A percentile compares a stretch with the other conserved stretches of the same genome.
Evolutionary conservation across 768 basidiomycete species (phyloP).

Genomic region (Calocera cornea): DNA sequence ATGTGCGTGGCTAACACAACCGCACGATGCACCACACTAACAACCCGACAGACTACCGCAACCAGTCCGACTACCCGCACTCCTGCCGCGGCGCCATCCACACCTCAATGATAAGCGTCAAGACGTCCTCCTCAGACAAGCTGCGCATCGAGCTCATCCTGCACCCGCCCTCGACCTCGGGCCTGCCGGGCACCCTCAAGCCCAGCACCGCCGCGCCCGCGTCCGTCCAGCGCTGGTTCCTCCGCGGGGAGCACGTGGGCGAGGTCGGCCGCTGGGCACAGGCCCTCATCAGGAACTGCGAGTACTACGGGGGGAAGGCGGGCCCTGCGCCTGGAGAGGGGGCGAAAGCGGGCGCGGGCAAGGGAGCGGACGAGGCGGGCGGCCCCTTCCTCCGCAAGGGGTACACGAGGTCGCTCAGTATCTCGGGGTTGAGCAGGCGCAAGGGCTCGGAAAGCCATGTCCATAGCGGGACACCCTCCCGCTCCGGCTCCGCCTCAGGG

Average conservation of each 20-base stretch:
- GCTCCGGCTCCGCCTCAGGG: background rate
- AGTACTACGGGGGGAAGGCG: conserved; percentile 33
- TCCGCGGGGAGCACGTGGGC: conserved; percentile 75
- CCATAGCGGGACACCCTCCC: background rate
- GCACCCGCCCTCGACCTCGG: conserved; percentile 15
- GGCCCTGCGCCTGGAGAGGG: no score
- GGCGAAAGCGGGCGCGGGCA: no score
- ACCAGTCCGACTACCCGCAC: conserved; percentile 78
- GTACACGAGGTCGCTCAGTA: background rate
- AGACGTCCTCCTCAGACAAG: conserved; percentile 39
- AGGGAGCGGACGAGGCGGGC: background rate
- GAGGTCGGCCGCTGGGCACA: conserved; percentile 82
- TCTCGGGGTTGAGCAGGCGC: background rate
- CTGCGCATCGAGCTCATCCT: conserved; percentile 71
- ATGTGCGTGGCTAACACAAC: conserved; percentile 36
- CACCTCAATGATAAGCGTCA: conserved; percentile 57
- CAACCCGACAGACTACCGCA: conserved; percentile 49
- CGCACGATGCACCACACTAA: background rate
- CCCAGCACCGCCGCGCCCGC: conserved; percentile 28
- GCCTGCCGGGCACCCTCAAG: background rate
- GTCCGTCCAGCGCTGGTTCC: conserved; percentile 58
- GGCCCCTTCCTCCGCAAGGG: background rate
- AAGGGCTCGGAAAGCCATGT: background rate
- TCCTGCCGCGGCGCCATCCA: conserved; percentile 71
- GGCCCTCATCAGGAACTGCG: conserved; percentile 58